Evolutionary conservation across 1,284 basidiomycete species (phyloP), one percentile per base, ranked within the genome.

Genomic region (Cutaneotrichosporon curvatum): DNA sequence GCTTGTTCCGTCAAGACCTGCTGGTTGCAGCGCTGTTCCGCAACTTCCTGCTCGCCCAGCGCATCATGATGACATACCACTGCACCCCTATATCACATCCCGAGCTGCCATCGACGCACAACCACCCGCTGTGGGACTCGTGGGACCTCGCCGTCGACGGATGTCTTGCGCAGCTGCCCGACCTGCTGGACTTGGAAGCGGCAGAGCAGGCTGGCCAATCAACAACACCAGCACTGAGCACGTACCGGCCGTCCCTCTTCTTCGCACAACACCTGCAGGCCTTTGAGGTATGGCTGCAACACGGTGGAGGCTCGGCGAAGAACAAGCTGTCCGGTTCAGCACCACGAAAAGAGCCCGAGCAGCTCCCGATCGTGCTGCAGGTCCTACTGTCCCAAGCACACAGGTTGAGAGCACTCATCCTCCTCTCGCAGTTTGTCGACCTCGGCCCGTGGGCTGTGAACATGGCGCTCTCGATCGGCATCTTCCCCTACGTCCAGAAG

Each of bases 401-500:
- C 70, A 85, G 94, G 40, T 80, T 98, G 10, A 84, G 91, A 11
- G 94, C 95, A 0, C 81, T 98, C 52, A 94, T 96, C 60, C 79
- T 97, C n/a, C 79, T 98, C 10, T 94, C 90, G 32, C 88, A 94
- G 70, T 98, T 98, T 61, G 87, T 98, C 58, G 95, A 98, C 68
- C 80, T 98, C 3, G 94, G 94, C 0, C 92, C 94, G 6, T 98
- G 94, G 92, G 94, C 95, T 0, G 95, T 98, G 47, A 87, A 96
- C 58, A 81, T 96, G 32, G 91, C 95, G 7, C 78, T 98, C 31
- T 88, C 88, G n/a, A 96, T 98, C 61, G 94, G 94, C 18, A 97
- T 98, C 63, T 98, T 97, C 74, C 95, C 95, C 2, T 98, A 98
- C 66, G 96, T 97, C 37, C 89, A 91, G 53, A 94, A 95, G 63